Evolutionary conservation across 805 yeast genomes (phyloP), one percentile per base, ranked within the genome.

Genomic region (Cyberlindnera misumaiensis): DNA sequence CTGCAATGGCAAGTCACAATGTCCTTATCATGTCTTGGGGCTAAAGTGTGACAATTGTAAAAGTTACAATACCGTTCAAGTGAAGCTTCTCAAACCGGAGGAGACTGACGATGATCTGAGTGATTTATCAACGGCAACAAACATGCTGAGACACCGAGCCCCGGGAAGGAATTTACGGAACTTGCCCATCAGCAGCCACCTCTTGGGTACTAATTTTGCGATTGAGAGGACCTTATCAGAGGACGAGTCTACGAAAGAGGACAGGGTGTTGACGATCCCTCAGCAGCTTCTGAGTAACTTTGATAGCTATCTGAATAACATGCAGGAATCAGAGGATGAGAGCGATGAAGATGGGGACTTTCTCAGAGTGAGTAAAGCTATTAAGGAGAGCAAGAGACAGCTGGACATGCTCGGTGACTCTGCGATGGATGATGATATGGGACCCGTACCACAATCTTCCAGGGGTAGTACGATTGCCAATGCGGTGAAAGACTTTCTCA

Each of bases 31-130:
- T 60, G 79, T 88, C 36, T 61, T 89, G 49, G 97, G 97, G 1
- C 67, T 87, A 45, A 83, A 82, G 56, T 89, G 97, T 59, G 82
- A 80, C 47, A 87, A 81, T 56, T 89, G 97, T 61, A 72, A 74
- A 41, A 83, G 95, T 55, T 89, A 88, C 59, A 89, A 89, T 59
- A 89, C 97, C 3, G 77, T 76, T 42, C 90, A 85, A 55, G 47
- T 77, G 40, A 75, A 74, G 52, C 57, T 86, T 39, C 66, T 83
- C 40, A 86, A 86, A 60, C 85, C 83, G 0, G 84, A 74, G 44
- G 77, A 71, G 39, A 67, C 59, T 32, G 68, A 52, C 24, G 55
- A 51, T 35, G 57, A 51, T 10, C 24, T 20, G 24, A 49, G 53
- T 39, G 59, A 55, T 34, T 47, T 50, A 9, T 43, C 53, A 3